Evolutionary conservation across 2,329 filamentous ascomycete species (phyloP).

Genomic region (Curvularia hawaiiensis): DNA sequence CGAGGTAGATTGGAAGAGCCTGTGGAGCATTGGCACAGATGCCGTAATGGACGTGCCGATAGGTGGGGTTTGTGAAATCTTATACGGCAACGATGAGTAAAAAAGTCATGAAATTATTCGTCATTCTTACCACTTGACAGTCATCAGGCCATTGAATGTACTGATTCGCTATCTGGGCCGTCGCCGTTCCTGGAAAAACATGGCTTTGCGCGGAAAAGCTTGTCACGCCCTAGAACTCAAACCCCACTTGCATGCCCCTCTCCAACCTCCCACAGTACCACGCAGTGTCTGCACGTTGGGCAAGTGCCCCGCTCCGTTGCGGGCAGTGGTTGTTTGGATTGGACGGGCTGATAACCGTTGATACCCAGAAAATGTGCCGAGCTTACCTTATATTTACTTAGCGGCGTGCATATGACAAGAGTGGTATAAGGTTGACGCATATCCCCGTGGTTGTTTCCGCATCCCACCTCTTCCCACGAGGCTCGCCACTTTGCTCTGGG

Average conservation of each 20-base stretch:
- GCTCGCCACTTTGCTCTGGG: constrained; percentile 9
- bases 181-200: not conserved
- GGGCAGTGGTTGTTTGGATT: constrained; percentile 12
- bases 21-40: constrained; percentile 94
- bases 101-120: constrained; percentile 12
- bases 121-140: constrained; percentile 24
- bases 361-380: constrained; percentile 18
- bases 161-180: not conserved
- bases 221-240: constrained; percentile 18
- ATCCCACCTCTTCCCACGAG: constrained; percentile 11
- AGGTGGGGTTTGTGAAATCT: constrained; percentile 90
- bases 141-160: not conserved
- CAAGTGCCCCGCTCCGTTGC: constrained; percentile 16
- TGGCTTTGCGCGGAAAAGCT: constrained; percentile 21
- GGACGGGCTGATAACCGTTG: constrained; percentile 1
- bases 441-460: constrained; percentile 4
- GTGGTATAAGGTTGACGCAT: constrained; percentile 24
- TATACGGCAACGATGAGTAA: constrained; percentile 71
- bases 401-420: constrained; percentile 13
- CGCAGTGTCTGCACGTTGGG: constrained; percentile 12
- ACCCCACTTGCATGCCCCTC: constrained; percentile 31
- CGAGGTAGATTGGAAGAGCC: constrained; percentile 72
- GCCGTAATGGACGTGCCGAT: constrained; percentile 97
- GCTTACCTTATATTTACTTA: constrained; percentile 20
- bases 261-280: constrained; percentile 13